phyloP scores from a whole-genome alignment of 2,329 filamentous ascomycete species.

The Trichoderma harzianum region DNA sequence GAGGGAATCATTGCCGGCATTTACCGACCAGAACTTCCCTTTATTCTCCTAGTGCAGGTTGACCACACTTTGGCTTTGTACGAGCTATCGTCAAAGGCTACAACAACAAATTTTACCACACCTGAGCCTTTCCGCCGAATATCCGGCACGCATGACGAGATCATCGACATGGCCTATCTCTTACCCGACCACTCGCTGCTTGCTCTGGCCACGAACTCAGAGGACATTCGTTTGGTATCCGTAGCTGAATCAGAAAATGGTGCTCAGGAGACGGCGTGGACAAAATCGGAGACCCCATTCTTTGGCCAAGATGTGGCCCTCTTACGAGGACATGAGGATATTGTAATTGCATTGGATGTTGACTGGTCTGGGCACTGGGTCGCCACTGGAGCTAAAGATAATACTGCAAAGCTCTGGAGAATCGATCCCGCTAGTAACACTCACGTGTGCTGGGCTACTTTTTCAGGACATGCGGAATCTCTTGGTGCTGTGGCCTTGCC shows the following conservation, averaged over 20 bases:
- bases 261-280: conserved; percentile 24
- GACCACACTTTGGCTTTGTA: conserved; percentile 86
- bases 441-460: conserved; percentile 75
- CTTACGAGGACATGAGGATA: conserved; percentile 88
- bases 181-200: conserved; percentile 76
- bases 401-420: conserved; percentile 86
- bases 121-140: conserved; percentile 68
- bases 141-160: conserved; percentile 94
- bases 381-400: conserved; percentile 94
- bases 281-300: conserved; percentile 47
- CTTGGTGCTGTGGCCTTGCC: conserved; percentile 86
- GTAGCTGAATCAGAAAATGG: conserved; percentile 44
- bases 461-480: conserved; percentile 92
- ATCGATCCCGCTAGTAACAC: conserved; percentile 72
- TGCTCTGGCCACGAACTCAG: conserved; percentile 90
- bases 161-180: conserved; percentile 89
- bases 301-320: conserved; percentile 88
- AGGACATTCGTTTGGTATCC: conserved; percentile 86
- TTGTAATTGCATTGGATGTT: conserved; percentile 88
- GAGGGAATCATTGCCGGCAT: conserved; percentile 71
- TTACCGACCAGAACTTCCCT: conserved; percentile 61
- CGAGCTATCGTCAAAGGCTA: conserved; percentile 41
- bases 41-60: conserved; percentile 77
- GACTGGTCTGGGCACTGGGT: conserved; percentile 99
- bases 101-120: conserved; percentile 34